These are phyloP conservation scores for Glycine soja DNA, from an alignment of 306 rosid species.

Conservation along the genomic window DNA sequence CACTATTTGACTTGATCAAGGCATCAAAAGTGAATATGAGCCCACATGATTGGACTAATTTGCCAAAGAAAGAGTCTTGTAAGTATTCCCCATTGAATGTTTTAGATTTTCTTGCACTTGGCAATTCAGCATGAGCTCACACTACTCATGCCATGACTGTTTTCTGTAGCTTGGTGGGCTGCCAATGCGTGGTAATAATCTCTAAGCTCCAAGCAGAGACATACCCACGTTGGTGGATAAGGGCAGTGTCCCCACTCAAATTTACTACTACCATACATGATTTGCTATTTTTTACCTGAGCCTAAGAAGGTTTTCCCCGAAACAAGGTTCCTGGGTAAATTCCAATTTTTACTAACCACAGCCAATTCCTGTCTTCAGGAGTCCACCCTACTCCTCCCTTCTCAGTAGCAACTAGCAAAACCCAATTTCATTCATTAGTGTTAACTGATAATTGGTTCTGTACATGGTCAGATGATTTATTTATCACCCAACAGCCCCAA, in stretches of 20 bases:
- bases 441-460: conserved; percentile 35
- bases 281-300: conserved; percentile 18
- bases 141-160: conserved; percentile 46
- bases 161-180: conserved; percentile 50
- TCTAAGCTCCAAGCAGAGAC: conserved; percentile 39
- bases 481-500: conserved; percentile 41
- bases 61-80: conserved; percentile 65
- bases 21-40: conserved; percentile 69
- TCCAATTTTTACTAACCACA: conserved; percentile 16
- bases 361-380: conserved; percentile 20
- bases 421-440: conserved; percentile 27
- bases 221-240: conserved; percentile 43
- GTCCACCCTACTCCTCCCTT: conserved; percentile 28
- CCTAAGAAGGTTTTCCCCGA: conserved; percentile 30
- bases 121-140: conserved; percentile 40
- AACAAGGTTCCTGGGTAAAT: conserved; percentile 28
- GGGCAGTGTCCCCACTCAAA: conserved; percentile 37
- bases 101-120: conserved; percentile 11
- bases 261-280: conserved; percentile 8
- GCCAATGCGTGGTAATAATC: conserved; percentile 33
- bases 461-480: conserved; percentile 35
- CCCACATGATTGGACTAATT: conserved; percentile 86
- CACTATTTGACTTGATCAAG: conserved; percentile 73
- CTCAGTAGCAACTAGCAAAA: conserved; percentile 14
- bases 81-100: conserved; percentile 41